Evolutionary conservation across 352 stramenopile genomes (phyloP), one percentile per base, ranked within the genome.

Genomic region (Pythium aquatile): DNA sequence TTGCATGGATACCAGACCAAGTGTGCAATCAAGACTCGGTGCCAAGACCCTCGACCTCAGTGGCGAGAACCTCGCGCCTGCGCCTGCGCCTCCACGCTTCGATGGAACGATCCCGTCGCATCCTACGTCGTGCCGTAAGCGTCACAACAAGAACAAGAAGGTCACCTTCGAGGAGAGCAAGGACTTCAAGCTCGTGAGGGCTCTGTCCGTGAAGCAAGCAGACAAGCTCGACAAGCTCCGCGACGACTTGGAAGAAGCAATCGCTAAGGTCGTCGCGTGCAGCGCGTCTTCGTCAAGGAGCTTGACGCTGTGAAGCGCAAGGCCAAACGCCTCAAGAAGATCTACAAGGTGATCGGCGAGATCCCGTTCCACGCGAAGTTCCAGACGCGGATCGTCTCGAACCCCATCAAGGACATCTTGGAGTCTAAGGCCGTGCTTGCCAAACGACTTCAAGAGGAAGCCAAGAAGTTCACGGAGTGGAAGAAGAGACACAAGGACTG

Each of bases 281-380:
- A 61, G 40, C 5, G 14, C 4, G 37, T 20, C 2, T 61, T 61
- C 28, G 39, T 52, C 2, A 52, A 51, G 55, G 24, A 33, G 11
- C 32, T 61, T 2, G 39, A 49, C 37, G 30, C 39, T 2, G 5
- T 40, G 35, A 24, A 7, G 9, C 24, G 28, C 20, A 10, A 28
- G 10, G 48, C 28, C 37, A 52, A 61, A 11, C 55, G 35, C 24
- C 37, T 44, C 28, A 61, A 61, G 55, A 4, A 3, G 11, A 61
- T 61, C 35, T 28, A 52, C 24, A 26, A 61, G 28, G 16, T 16
- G 28, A 7, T 61, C 28, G 37, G 13, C 3, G 24, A 52, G 13
- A 10, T 66, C 3, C 49, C 60, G 29, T 66, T 66, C n/a, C 51
- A 66, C 35, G 54, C 13, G 17, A 39, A 61, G 29, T 37, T 47